These are phyloP conservation scores for Mariannaea elegans DNA, from an alignment of 2,329 filamentous ascomycete genomes.

Conservation along the genomic window DNA sequence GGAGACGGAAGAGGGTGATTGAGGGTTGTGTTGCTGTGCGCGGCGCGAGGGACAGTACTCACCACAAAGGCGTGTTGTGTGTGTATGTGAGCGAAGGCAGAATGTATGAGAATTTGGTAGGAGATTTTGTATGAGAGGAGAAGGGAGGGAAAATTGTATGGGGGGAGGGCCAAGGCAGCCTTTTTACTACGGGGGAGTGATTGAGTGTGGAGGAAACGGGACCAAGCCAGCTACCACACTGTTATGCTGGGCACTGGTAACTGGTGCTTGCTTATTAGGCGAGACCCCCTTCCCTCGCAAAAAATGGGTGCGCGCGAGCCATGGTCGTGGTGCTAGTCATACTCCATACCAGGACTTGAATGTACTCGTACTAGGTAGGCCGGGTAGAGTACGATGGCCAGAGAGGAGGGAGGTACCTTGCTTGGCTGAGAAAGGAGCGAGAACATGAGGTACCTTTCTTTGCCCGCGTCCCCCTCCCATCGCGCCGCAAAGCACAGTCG, in stretches of 20 bases:
- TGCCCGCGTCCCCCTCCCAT: background rate
- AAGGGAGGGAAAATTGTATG: constrained; percentile 64
- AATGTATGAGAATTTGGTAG: constrained; percentile 65
- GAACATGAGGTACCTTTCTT: constrained; percentile 14
- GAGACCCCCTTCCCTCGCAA: constrained; percentile 37
- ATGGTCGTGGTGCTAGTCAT: constrained; percentile 24
- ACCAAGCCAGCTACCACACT: constrained; percentile 42
- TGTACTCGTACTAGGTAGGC: constrained; percentile 11
- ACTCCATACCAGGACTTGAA: constrained; percentile 14
- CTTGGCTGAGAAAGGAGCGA: background rate
- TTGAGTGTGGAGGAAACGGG: constrained; percentile 57
- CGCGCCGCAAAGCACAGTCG: constrained; percentile 5
- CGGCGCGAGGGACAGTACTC: constrained; percentile 55
- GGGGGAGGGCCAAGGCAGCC: constrained; percentile 62
- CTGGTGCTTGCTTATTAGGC: constrained; percentile 39
- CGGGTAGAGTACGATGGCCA: constrained; percentile 12
- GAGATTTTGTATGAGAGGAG: constrained; percentile 70
- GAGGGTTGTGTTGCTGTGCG: constrained; percentile 42
- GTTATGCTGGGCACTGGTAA: constrained; percentile 39
- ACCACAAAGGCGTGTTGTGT: constrained; percentile 54
- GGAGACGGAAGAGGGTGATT: constrained; percentile 51
- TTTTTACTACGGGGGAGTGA: constrained; percentile 74
- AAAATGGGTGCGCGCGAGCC: constrained; percentile 41
- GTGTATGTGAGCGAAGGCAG: constrained; percentile 52
- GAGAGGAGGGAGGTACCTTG: constrained; percentile 19